phyloP scores from a whole-genome alignment of 805 yeast genomes.

The Blastobotrys muscicola region DNA sequence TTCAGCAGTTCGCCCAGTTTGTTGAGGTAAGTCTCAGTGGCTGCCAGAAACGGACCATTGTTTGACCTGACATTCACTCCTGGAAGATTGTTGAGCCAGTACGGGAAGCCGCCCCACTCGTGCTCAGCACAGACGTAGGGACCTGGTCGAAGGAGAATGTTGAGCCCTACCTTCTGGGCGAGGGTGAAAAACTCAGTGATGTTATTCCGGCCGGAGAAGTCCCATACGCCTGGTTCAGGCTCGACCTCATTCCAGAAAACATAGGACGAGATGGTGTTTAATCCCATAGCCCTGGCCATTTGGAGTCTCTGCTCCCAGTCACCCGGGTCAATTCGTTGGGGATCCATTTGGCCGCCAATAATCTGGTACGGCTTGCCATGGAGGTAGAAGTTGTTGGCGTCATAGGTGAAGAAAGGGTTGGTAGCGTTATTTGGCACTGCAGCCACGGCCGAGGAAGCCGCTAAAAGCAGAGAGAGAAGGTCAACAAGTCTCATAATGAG shows the following conservation, averaged over 20 bases:
- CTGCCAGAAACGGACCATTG: not conserved
- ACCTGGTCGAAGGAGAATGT: constrained; percentile 1
- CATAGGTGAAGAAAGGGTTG: constrained; percentile 2
- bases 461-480: too few species aligned
- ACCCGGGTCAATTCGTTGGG: not conserved
- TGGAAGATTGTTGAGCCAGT: constrained; percentile 1
- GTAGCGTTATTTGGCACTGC: too few species aligned
- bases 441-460: too few species aligned
- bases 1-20: not conserved
- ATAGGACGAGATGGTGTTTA: constrained; percentile 1
- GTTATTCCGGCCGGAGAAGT: constrained; percentile 1
- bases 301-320: constrained; percentile 1
- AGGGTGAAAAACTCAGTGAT: constrained; percentile 1
- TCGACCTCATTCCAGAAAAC: constrained; percentile 4
- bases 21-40: not conserved
- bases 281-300: constrained; percentile 4
- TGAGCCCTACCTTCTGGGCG: constrained; percentile 4
- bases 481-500: too few species aligned
- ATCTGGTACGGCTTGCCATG: constrained; percentile 3
- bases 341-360: constrained; percentile 4
- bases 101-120: constrained; percentile 5
- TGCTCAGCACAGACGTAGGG: constrained; percentile 4
- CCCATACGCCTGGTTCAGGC: not conserved
- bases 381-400: not conserved
- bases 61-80: constrained; percentile 1